These are phyloP conservation scores for Cadophora sp. DNA, from an alignment of 2,329 filamentous ascomycete species.

Conservation along the genomic window DNA sequence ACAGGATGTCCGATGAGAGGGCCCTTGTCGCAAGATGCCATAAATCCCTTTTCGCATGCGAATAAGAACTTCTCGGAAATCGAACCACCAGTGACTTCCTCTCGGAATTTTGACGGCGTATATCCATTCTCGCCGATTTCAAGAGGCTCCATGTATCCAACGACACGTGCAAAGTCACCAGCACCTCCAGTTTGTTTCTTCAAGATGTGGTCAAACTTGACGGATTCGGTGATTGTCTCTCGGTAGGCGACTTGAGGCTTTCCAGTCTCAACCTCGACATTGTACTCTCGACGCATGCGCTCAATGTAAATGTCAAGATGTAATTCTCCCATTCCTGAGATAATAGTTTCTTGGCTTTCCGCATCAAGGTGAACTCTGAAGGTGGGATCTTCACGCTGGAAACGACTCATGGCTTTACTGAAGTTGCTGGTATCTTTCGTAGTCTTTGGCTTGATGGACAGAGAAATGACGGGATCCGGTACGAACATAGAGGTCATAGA, in stretches of 20 bases:
- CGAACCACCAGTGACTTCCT: conserved; percentile 84
- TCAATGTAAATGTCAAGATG: conserved; percentile 98
- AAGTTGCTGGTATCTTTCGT: conserved; percentile 93
- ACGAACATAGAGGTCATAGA: conserved; percentile 99
- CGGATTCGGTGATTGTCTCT: conserved; percentile 82
- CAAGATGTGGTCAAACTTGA: conserved; percentile 90
- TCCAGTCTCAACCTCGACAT: conserved; percentile 93
- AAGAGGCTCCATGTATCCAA: conserved; percentile 89
- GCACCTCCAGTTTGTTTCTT: conserved; percentile 96
- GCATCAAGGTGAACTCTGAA: conserved; percentile 93
- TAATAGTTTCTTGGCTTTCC: conserved; percentile 96
- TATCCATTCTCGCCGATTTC: conserved; percentile 51
- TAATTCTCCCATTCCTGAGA: conserved; percentile 97
- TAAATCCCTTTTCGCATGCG: conserved; percentile 95
- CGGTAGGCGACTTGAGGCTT: conserved; percentile 97
- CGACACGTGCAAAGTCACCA: conserved; percentile 92
- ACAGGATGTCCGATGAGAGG: conserved; percentile 93
- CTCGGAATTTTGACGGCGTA: conserved; percentile 82
- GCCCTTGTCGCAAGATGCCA: conserved; percentile 80
- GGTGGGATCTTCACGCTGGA: conserved; percentile 97
- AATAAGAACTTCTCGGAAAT: conserved; percentile 96
- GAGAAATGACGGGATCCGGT: conserved; percentile 95
- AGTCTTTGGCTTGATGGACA: conserved; percentile 96
- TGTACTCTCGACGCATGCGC: conserved; percentile 95
- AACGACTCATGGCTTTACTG: conserved; percentile 97